These are phyloP conservation scores for Kalmanozyma brasiliensis DNA, from an alignment of 1,284 basidiomycete genomes.

Conservation along the genomic window DNA sequence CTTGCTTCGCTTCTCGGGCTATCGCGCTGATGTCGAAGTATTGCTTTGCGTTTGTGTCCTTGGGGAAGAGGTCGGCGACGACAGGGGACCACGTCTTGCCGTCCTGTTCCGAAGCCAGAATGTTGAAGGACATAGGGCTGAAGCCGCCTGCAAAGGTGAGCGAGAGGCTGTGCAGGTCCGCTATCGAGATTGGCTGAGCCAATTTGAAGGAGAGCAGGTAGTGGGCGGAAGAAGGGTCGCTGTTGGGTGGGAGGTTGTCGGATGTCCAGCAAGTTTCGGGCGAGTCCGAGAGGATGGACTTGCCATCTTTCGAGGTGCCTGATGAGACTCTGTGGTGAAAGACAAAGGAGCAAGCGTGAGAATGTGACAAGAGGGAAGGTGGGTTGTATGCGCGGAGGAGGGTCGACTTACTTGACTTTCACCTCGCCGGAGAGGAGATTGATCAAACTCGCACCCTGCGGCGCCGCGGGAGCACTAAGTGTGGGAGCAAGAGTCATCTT, in stretches of 20 bases:
- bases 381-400: not conserved
- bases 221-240: slow-evolving; percentile 12
- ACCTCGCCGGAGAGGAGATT: slow-evolving; percentile 36
- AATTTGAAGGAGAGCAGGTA: slow-evolving; percentile 36
- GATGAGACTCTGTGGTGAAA: slow-evolving; percentile 36
- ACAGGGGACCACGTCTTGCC: slow-evolving; percentile 18
- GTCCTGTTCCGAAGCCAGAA: slow-evolving; percentile 15
- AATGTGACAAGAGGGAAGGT: not conserved
- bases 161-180: slow-evolving; percentile 23
- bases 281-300: slow-evolving; percentile 38
- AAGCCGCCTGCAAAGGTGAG: slow-evolving; percentile 46
- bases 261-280: slow-evolving; percentile 51
- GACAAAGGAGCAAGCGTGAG: not conserved
- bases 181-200: not conserved
- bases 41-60: slow-evolving; percentile 44
- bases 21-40: slow-evolving; percentile 13
- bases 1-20: not conserved
- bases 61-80: slow-evolving; percentile 9
- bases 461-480: slow-evolving; percentile 9
- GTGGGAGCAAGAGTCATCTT: slow-evolving; percentile 30
- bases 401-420: slow-evolving; percentile 37
- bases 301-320: slow-evolving; percentile 41
- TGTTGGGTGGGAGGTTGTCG: slow-evolving; percentile 36
- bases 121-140: slow-evolving; percentile 20
- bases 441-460: slow-evolving; percentile 5